These are phyloP conservation scores for Zangia roseola DNA, from an alignment of 768 basidiomycete genomes.

Conservation along the genomic window DNA sequence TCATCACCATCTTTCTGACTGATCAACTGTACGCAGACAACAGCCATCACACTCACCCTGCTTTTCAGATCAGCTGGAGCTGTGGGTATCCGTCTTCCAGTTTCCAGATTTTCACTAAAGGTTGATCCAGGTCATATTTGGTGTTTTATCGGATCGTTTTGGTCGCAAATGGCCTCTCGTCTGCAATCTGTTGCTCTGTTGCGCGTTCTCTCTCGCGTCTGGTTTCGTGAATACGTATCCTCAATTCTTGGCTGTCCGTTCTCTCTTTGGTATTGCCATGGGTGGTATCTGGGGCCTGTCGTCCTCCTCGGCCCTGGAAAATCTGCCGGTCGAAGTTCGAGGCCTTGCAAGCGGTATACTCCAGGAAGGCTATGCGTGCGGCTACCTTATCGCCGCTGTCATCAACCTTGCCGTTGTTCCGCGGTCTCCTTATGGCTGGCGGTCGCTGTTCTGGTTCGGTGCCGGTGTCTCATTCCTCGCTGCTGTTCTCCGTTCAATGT, in stretches of 20 bases:
- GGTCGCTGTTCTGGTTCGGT: slow-evolving; percentile 79
- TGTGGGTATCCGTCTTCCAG: slow-evolving; percentile 30
- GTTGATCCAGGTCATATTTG: slow-evolving; percentile 58
- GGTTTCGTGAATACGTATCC: slow-evolving; percentile 77
- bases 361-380: slow-evolving; percentile 87
- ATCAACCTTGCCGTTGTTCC: slow-evolving; percentile 68
- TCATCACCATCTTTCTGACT: background rate
- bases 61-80: slow-evolving; percentile 86
- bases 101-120: background rate
- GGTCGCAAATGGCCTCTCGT: slow-evolving; percentile 95
- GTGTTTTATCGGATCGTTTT: slow-evolving; percentile 81
- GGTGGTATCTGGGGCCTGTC: slow-evolving; percentile 89
- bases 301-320: slow-evolving; percentile 81
- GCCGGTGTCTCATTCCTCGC: slow-evolving; percentile 69
- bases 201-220: slow-evolving; percentile 71
- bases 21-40: slow-evolving; percentile 43
- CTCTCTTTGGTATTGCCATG: slow-evolving; percentile 86
- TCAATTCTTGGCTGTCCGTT: slow-evolving; percentile 79
- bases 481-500: slow-evolving; percentile 56
- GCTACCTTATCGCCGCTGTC: slow-evolving; percentile 81
- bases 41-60: slow-evolving; percentile 87
- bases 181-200: slow-evolving; percentile 67
- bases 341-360: slow-evolving; percentile 83
- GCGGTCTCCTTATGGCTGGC: slow-evolving; percentile 50
- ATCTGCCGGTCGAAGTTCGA: slow-evolving; percentile 81